Evolutionary conservation across 176 grass and related monocot genomes (phyloP), one percentile per base, ranked within the genome.

Genomic region (Cenchrus purpureus): DNA sequence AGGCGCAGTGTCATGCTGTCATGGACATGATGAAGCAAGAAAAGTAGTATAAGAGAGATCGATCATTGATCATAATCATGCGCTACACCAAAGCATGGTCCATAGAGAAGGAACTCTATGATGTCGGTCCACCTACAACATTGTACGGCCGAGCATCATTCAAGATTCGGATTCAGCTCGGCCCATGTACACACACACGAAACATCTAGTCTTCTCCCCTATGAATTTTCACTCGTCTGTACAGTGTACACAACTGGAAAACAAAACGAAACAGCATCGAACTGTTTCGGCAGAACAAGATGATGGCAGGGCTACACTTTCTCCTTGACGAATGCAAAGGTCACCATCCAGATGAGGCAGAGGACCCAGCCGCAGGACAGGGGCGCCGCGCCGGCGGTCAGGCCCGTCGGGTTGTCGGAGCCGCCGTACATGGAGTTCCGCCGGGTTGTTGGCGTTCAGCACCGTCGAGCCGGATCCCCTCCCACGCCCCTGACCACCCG

Each of bases 351-450:
- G 61, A 83, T 15, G 5, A 96, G 89, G 48, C 78, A 61, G 48
- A 91, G n/a, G 9, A 77, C 80, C 86, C 90, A 89, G 79, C 75
- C 5, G 34, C 59, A 57, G 12, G 90, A 88, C 20, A 77, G 82
- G 66, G 81, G 49, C 16, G 84, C 58, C 10, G 84, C 72, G 76
- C 65, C 74, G 61, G 78, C 84, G 57, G 78, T 74, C 37, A 92
- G 15, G 74, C 86, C 74, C 19, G 91, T 84, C 2, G 86, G 88
- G 75, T 28, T 92, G 45, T 84, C 84, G 3, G 86, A 79, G 45
- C 91, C 91, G 32, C 89, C 93, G 49, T 89, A 99, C 64, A 87
- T 89, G 2, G 97, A 88, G 46, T 74, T 87, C 32, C 74, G 52
- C 71, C 65, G 3, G 90, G 76, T 76, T 84, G 66, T 92, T 90